A percentile compares a stretch with the other conserved stretches of the same genome.
Evolutionary conservation across 495 filamentous ascomycete species (phyloP).

Genomic region (Trichoderma erinaceum): DNA sequence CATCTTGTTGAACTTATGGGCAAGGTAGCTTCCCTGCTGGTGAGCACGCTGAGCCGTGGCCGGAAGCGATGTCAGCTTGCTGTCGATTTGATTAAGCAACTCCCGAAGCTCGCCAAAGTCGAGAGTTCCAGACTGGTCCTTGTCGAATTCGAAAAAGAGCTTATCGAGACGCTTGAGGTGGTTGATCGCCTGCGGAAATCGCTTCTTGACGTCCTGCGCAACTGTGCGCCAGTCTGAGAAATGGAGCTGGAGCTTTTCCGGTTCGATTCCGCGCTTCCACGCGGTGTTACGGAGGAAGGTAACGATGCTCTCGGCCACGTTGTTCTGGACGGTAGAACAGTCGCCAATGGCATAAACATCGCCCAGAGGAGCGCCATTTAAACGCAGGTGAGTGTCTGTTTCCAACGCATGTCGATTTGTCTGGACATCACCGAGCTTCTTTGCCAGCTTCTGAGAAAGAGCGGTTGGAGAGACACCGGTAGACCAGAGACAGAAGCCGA

Average conservation of each 20-base stretch:
- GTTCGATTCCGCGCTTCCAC: conserved; percentile 86
- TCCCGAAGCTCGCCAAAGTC: conserved; percentile 89
- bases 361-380: conserved; percentile 85
- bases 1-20: conserved; percentile 88
- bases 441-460: conserved; percentile 66
- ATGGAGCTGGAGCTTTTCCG: conserved; percentile 71
- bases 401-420: conserved; percentile 88
- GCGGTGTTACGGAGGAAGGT: conserved; percentile 83
- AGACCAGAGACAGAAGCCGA: conserved; percentile 96
- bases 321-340: conserved; percentile 94
- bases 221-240: conserved; percentile 85
- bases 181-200: conserved; percentile 87
- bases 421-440: conserved; percentile 64
- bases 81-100: conserved; percentile 83
- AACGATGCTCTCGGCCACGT: conserved; percentile 79
- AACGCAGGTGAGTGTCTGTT: conserved; percentile 88
- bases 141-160: conserved; percentile 87
- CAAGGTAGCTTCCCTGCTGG: conserved; percentile 93
- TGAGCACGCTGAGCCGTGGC: conserved; percentile 95
- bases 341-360: conserved; percentile 98
- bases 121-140: conserved; percentile 83
- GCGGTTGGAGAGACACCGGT: conserved; percentile 89
- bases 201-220: conserved; percentile 72
- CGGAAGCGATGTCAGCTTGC: conserved; percentile 77
- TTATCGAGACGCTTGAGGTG: conserved; percentile 85